These are phyloP conservation scores for Taiwanofungus camphoratus DNA, from an alignment of 1,284 basidiomycete genomes.

Conservation along the genomic window DNA sequence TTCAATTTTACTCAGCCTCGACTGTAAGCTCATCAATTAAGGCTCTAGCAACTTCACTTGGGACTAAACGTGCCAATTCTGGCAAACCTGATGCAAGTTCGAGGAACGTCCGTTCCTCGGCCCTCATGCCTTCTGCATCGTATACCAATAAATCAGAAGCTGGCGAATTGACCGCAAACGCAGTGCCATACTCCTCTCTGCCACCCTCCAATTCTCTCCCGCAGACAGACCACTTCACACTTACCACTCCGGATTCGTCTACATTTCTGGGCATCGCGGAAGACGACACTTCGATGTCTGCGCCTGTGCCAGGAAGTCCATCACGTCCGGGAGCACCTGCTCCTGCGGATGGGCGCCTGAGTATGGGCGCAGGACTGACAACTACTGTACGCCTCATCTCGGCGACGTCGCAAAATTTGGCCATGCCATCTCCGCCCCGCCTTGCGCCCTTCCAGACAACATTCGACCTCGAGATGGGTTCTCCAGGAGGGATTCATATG, in stretches of 20 bases:
- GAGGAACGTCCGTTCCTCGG: conserved; percentile 2
- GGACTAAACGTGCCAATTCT: conserved; percentile 47
- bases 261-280: conserved; percentile 19
- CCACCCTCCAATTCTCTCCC: conserved; percentile 37
- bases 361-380: conserved; percentile 39
- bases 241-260: conserved; percentile 32
- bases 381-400: conserved; percentile 58
- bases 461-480: conserved; percentile 60
- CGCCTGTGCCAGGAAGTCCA: conserved; percentile 51
- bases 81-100: conserved; percentile 23
- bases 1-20: conserved; percentile 32
- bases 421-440: conserved; percentile 45
- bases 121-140: conserved; percentile 5
- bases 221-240: conserved; percentile 45
- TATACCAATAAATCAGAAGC: conserved; percentile 24
- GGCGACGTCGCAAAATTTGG: conserved; percentile 23
- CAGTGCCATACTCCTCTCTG: conserved; percentile 48
- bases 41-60: conserved; percentile 63
- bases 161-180: conserved; percentile 31
- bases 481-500: conserved; percentile 32
- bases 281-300: conserved; percentile 21
- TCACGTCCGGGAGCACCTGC: conserved; percentile 52
- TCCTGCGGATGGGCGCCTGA: conserved; percentile 50
- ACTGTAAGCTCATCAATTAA: conserved; percentile 61
- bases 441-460: conserved; percentile 56